Evolutionary conservation across 2,329 filamentous ascomycete species (phyloP).

Genomic region (Penicillium psychrosexuale): DNA sequence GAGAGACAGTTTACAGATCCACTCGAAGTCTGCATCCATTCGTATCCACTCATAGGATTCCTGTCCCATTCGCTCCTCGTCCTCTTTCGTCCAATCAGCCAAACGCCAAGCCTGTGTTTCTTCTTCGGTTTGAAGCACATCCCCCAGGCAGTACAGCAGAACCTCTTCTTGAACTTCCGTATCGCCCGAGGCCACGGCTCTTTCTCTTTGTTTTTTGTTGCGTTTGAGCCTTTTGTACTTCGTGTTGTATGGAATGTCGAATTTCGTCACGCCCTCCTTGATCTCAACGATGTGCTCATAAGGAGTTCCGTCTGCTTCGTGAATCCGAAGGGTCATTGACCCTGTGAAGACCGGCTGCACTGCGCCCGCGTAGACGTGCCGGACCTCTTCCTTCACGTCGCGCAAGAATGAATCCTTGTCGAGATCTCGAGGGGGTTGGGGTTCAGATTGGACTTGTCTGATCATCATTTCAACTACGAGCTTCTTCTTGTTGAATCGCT

Average conservation of each 20-base stretch:
- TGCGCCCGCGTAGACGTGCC: constrained; percentile 65
- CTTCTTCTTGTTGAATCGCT: constrained; percentile 96
- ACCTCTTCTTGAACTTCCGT: constrained; percentile 72
- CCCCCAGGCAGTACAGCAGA: constrained; percentile 85
- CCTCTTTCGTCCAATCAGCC: constrained; percentile 83
- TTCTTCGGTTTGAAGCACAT: constrained; percentile 78
- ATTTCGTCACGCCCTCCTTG: constrained; percentile 76
- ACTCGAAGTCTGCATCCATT: constrained; percentile 97
- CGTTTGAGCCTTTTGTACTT: constrained; percentile 98
- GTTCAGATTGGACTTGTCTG: constrained; percentile 66
- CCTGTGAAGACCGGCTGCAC: constrained; percentile 83
- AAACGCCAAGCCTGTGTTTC: constrained; percentile 82
- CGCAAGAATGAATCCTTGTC: constrained; percentile 75
- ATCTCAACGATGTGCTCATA: constrained; percentile 98
- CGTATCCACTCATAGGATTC: constrained; percentile 99
- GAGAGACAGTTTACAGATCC: constrained; percentile 80
- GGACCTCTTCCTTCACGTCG: constrained; percentile 74
- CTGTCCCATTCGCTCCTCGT: constrained; percentile 86
- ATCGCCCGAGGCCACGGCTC: constrained; percentile 62
- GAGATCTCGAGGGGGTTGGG: constrained; percentile 57
- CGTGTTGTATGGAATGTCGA: constrained; percentile 97
- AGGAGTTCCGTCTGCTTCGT: constrained; percentile 95
- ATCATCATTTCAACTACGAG: constrained; percentile 91
- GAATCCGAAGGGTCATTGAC: constrained; percentile 95
- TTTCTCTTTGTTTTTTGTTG: constrained; percentile 77